phyloP scores from a whole-genome alignment of 1,284 basidiomycete genomes.

The Paramarasmius palmivorus region DNA sequence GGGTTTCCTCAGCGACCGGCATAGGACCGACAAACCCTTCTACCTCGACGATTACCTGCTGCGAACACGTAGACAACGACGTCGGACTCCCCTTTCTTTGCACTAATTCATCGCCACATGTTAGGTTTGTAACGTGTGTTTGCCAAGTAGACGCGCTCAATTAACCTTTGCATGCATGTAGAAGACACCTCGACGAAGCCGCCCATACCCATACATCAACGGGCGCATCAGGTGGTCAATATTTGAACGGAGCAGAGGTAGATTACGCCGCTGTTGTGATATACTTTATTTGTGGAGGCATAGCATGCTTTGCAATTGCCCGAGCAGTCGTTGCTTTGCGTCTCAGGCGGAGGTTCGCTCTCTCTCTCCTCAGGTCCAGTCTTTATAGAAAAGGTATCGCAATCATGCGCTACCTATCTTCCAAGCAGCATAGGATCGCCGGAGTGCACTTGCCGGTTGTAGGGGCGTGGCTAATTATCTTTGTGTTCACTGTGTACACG shows the following conservation, averaged over 20 bases:
- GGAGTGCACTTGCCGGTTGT: neutral
- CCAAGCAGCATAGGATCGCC: neutral
- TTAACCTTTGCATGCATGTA: too few relatives aligned
- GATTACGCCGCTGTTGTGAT: neutral
- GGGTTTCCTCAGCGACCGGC: too few relatives aligned
- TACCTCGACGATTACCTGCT: neutral
- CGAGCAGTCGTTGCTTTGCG: neutral
- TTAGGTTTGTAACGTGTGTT: too few relatives aligned
- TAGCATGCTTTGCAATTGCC: neutral
- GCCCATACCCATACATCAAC: too few relatives aligned
- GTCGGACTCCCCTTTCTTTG: slow-evolving; percentile 17
- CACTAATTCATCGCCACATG: slow-evolving; percentile 21
- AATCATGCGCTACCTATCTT: neutral
- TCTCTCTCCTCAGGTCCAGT: neutral
- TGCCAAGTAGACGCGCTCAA: too few relatives aligned
- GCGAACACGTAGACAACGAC: neutral
- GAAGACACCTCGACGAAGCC: too few relatives aligned
- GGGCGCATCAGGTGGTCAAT: too few relatives aligned
- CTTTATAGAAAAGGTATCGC: neutral
- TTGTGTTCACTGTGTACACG: neutral
- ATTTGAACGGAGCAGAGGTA: too few relatives aligned
- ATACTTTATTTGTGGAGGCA: neutral
- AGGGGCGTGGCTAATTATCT: neutral
- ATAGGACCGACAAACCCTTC: too few relatives aligned
- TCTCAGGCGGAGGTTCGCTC: neutral